Conservation (phyloP, 2,329 filamentous ascomycete genomes). For the Penicillium brevicompactum region DNA sequence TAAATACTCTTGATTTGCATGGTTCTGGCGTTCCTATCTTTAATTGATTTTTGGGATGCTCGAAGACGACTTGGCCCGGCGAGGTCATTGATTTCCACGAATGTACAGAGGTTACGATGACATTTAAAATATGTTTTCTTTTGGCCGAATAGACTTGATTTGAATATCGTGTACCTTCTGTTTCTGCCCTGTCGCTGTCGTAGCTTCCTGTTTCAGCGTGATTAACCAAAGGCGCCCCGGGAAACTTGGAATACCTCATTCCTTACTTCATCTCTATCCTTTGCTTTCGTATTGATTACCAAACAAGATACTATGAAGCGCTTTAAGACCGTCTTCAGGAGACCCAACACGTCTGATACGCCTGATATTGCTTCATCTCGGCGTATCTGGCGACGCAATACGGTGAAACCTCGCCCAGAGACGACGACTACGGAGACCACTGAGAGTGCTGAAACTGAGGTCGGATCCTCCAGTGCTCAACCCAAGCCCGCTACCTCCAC, state of each 20-base stretch:
- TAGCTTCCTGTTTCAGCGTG: background rate
- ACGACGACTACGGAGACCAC: background rate
- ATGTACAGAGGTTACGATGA: conserved; percentile 32
- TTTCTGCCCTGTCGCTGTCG: background rate
- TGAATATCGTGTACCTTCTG: conserved; percentile 26
- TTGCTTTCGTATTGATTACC: conserved; percentile 9
- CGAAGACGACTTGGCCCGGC: conserved; percentile 7
- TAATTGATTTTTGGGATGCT: conserved; percentile 5
- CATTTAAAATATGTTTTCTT: conserved; percentile 21
- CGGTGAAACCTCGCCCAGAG: conserved; percentile 13
- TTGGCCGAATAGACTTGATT: conserved; percentile 28
- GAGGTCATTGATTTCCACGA: conserved; percentile 21
- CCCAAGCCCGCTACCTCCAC: background rate
- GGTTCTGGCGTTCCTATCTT: conserved; percentile 34
- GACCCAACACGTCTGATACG: background rate
- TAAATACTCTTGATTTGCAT: conserved; percentile 35
- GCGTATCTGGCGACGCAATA: conserved; percentile 13
- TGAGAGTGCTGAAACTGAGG: background rate
- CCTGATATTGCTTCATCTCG: conserved; percentile 1
- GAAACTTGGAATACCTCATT: background rate
- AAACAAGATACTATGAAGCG: conserved; percentile 13
- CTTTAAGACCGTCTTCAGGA: conserved; percentile 14
- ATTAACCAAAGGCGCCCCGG: background rate
- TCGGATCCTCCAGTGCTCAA: background rate
- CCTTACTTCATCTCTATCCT: conserved; percentile 6